These are phyloP conservation scores for Claviceps cyperi DNA, from an alignment of 2,329 filamentous ascomycete species.

Conservation along the genomic window DNA sequence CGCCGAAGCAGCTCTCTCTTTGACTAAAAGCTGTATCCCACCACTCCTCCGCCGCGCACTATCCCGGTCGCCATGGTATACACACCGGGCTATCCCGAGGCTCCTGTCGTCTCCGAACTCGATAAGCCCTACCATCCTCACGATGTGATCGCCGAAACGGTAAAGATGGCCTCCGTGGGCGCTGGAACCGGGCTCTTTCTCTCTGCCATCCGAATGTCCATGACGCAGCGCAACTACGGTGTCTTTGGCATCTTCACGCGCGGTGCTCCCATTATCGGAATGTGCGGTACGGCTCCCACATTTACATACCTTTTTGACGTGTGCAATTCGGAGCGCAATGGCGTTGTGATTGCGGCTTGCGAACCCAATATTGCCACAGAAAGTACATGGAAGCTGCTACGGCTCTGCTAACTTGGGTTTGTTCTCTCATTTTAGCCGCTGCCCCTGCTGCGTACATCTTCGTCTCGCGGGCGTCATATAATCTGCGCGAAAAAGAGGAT, in stretches of 20 bases:
- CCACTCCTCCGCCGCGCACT: constrained; percentile 1
- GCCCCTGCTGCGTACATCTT: constrained; percentile 64
- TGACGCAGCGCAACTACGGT: constrained; percentile 70
- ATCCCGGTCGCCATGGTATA: constrained; percentile 19
- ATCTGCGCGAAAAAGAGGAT: constrained; percentile 76
- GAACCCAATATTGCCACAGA: too few relatives aligned
- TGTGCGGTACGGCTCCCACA: constrained; percentile 18
- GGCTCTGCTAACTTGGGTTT: neutral
- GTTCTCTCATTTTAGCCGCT: constrained; percentile 21
- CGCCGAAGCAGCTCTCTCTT: neutral
- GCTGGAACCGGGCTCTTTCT: constrained; percentile 55
- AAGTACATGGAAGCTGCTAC: too few relatives aligned
- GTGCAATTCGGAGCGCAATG: neutral
- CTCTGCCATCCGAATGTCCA: constrained; percentile 73
- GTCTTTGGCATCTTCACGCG: constrained; percentile 67
- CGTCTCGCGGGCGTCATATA: constrained; percentile 60
- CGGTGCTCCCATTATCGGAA: constrained; percentile 57
- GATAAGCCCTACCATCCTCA: constrained; percentile 46
- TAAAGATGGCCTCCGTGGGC: constrained; percentile 50
- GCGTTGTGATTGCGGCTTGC: neutral
- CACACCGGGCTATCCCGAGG: constrained; percentile 14
- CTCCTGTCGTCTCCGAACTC: constrained; percentile 8
- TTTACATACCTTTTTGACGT: neutral
- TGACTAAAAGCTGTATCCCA: neutral
- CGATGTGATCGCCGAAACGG: constrained; percentile 56